phyloP scores from a whole-genome alignment of 257 asterid species.

The Echites panduratus region DNA sequence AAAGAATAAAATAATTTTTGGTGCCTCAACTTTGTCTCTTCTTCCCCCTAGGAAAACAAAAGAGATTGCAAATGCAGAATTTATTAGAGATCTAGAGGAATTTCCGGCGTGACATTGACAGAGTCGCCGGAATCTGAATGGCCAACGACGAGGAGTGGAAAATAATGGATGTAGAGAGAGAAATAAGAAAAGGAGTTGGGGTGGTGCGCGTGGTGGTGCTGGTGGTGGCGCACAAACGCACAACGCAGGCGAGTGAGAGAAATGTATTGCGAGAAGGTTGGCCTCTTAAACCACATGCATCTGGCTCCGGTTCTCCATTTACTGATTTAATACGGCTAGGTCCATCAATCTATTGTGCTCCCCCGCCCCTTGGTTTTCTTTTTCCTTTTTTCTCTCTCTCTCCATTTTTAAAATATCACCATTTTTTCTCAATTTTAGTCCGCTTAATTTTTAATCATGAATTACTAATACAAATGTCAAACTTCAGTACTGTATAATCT shows the following conservation, averaged over 20 bases:
- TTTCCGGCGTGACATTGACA: conserved; percentile 7
- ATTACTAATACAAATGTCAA: no score
- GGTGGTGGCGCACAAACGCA: conserved; percentile 28
- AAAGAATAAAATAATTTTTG: neutral
- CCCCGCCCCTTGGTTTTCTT: neutral
- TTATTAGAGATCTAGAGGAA: conserved; percentile 15
- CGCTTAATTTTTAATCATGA: no score
- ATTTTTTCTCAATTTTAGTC: no score
- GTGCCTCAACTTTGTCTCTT: neutral
- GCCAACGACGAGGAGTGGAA: conserved; percentile 8
- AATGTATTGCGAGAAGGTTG: neutral
- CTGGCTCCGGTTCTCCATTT: neutral
- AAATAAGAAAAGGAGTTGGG: conserved; percentile 25
- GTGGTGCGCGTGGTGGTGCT: conserved; percentile 28
- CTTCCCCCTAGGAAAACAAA: neutral
- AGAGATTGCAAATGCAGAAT: conserved; percentile 8
- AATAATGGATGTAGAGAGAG: neutral
- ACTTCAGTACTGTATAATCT: no score
- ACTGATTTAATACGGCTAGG: neutral
- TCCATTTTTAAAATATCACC: no score
- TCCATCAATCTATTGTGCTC: conserved; percentile 5
- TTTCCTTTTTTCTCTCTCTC: neutral
- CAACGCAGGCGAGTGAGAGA: conserved; percentile 16
- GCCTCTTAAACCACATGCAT: neutral
- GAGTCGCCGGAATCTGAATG: conserved; percentile 30